Evolutionary conservation across 257 asterid species (phyloP), one percentile per base, ranked within the genome.

Genomic region (Solanum clarkiae): DNA sequence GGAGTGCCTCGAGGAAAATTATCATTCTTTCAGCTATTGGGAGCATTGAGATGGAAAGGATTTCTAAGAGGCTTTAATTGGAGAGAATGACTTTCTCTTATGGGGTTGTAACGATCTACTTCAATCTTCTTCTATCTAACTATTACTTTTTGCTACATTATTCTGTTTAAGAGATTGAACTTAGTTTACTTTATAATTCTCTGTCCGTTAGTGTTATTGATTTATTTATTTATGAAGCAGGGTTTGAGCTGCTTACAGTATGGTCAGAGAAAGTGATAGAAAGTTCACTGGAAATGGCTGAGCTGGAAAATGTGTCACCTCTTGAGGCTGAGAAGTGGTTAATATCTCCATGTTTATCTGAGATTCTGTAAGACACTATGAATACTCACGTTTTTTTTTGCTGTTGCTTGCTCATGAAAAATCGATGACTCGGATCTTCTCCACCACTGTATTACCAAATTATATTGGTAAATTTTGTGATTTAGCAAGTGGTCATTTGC

Each of bases 281-380:
- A 86, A 93, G 94, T 89, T 95, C 98, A 69, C 86, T 92, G 81
- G 96, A 93, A 88, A 95, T 95, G 98, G 98, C 98, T 84, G 98
- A 94, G 90, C 87, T 93, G 88, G 98, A 95, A 89, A 95, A 93
- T 87, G 94, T 92, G 80, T 92, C 98, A 47, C 94, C 98, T 20
- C 83, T 88, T 80, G 98, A 94, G 85, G 98, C 98, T 89, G 98
- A 93, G 83, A 92, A 90, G 89, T 95, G 98, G 98, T 92, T 93
- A 75, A 88, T 95, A 81, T 59, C 83, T 87, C 98, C 98, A 87
- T 86, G 86, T 85, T 88, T 95, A 85, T 90, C 98, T 74, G 89
- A 86, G 77, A 86, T 90, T 89, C 88, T 95, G 98, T 95, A 94
- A 94, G 74, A 80, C 59, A 55, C 32, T 80, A 36, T 77, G 60